Percentiles rank a stretch among this genome's conserved stretches.
Conservation (phyloP, 345 rosid species). For the Salix dunnii region DNA sequence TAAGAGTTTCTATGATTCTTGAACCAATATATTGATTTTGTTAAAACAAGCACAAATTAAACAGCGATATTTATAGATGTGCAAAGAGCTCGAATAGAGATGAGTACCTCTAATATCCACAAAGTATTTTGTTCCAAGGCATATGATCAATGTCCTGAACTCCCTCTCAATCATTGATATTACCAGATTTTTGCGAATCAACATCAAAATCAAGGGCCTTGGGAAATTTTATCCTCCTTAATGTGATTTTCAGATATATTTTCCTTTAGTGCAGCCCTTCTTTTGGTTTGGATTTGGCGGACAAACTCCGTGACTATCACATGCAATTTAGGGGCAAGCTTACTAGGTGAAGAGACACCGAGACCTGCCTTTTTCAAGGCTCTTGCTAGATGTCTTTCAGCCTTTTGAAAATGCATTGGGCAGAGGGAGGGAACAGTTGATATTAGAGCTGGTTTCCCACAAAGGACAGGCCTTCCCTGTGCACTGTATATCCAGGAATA, state of each 20-base stretch:
- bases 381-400: slow-evolving; percentile 43
- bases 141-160: slow-evolving; percentile 1
- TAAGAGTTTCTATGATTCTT: not conserved
- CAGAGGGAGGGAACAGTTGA: slow-evolving; percentile 51
- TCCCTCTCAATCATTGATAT: not conserved
- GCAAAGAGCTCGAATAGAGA: not conserved
- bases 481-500: slow-evolving; percentile 29
- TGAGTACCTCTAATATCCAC: slow-evolving; percentile 10
- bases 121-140: slow-evolving; percentile 4
- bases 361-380: slow-evolving; percentile 63
- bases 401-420: slow-evolving; percentile 45
- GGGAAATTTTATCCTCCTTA: slow-evolving; percentile 32
- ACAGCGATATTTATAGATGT: not conserved
- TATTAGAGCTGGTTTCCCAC: slow-evolving; percentile 52
- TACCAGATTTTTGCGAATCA: not conserved
- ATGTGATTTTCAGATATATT: slow-evolving; percentile 19
- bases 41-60: not conserved
- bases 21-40: not conserved
- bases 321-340: slow-evolving; percentile 59
- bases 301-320: slow-evolving; percentile 51
- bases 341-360: slow-evolving; percentile 43
- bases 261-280: slow-evolving; percentile 40
- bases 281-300: slow-evolving; percentile 52
- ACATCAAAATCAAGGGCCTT: slow-evolving; percentile 1
- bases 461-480: slow-evolving; percentile 48